Base-by-base conservation (phyloP, 495 filamentous ascomycete species). In the Pseudotulostoma volvatum region DNA sequence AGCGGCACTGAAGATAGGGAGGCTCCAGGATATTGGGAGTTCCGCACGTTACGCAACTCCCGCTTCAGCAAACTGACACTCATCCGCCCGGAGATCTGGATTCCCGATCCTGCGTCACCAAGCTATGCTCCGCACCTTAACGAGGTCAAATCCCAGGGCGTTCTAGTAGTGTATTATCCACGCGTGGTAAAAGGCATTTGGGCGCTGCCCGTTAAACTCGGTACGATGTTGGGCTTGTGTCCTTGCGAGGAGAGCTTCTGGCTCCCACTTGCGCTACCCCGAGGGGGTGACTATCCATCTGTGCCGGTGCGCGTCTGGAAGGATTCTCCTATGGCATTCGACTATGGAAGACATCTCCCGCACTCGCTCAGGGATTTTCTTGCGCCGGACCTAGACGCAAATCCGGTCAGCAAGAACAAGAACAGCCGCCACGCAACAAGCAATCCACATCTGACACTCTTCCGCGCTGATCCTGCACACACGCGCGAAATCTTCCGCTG, bases 241-340 rank as follows among this genome's bases (percentile, higher is more conserved):
- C 37, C 45, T 7, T 31, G 38, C 18, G 51, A 55, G 31, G 48
- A 51, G 11, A 53, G 53, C 38, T 68, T 88, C 47, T 41, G 66
- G 15, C 52, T 90, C 13, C 83, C 85, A 5, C 69, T 88, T 37
- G 53, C 65, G 30, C 82, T 81, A 7, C 57, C 73, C 1, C 36
- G 52, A 25, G 54, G 56, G 1, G 59, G 63, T 5, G 23, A 28
- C 11, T 92, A 81, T 55, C 64, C 60, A 0, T 66, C 60, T 14
- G 70, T 74, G 37, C 58, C 73, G 13, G 73, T 93, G 36, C 74
- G 56, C 42, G 80, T 96, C 50, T 93, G 85, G 85, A 79, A 74
- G 47, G 85, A 93, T 36, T 60, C 52, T 3, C 63, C 68, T 13
- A 41, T 53, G 11, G 61, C 68, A 2, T 45, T 66, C 36, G 59